Conservation (phyloP, 495 filamentous ascomycete genomes). For the Cercophora sp. region DNA sequence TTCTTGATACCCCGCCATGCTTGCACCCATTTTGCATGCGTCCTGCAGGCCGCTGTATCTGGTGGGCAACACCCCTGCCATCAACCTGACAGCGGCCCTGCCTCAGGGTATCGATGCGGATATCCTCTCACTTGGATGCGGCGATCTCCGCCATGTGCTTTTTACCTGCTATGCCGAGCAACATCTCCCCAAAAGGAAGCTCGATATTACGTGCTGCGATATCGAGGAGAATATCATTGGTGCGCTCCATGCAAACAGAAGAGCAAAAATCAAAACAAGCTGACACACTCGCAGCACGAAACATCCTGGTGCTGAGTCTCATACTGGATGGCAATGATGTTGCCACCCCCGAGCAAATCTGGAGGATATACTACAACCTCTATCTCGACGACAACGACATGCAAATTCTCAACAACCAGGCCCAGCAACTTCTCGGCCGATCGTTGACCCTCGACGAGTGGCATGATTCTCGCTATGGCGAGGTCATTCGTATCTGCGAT, state of each 20-base stretch:
- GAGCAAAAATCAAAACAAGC: background rate
- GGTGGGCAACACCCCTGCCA: constrained; percentile 49
- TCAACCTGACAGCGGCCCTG: constrained; percentile 43
- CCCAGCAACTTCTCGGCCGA: constrained; percentile 34
- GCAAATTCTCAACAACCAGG: constrained; percentile 33
- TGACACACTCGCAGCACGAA: constrained; percentile 40
- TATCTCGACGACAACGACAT: constrained; percentile 38
- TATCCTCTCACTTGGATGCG: constrained; percentile 51
- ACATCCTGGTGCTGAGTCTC: constrained; percentile 47
- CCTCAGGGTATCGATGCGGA: constrained; percentile 43
- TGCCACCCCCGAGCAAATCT: constrained; percentile 30
- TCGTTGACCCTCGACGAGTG: constrained; percentile 35
- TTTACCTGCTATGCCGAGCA: constrained; percentile 41
- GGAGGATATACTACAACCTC: constrained; percentile 55
- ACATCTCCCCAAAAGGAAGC: constrained; percentile 17
- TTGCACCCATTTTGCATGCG: no score
- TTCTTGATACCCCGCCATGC: no score
- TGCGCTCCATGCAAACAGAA: constrained; percentile 18
- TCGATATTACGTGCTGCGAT: constrained; percentile 48
- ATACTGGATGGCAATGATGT: constrained; percentile 34
- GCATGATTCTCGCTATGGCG: constrained; percentile 33
- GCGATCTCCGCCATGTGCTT: constrained; percentile 49
- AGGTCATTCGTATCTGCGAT: constrained; percentile 33
- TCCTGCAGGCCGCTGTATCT: constrained; percentile 38
- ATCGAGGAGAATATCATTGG: constrained; percentile 44